Percentiles rank a stretch among this genome's conserved stretches.
These are phyloP conservation scores for Oryza meridionalis DNA, from an alignment of 176 grass and related monocot genomes.

Conservation along the genomic window DNA sequence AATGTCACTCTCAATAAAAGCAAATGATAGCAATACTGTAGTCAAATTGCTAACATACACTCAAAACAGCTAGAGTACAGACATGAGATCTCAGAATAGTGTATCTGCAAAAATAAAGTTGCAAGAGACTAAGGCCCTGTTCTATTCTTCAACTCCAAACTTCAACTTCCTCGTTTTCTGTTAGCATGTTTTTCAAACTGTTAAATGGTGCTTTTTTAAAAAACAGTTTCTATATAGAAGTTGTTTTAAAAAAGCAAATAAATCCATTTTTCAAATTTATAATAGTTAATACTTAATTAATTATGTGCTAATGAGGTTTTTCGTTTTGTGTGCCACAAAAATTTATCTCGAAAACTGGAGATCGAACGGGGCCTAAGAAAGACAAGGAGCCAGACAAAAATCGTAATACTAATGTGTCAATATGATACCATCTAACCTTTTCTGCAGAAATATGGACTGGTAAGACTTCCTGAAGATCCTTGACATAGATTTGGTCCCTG, in stretches of 20 bases:
- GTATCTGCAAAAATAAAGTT: not conserved
- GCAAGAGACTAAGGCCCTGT: constrained; percentile 11
- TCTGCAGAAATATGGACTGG: constrained; percentile 44
- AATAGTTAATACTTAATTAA: too few relatives aligned
- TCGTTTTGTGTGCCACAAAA: too few relatives aligned
- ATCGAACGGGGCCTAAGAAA: not conserved
- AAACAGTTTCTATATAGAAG: too few relatives aligned
- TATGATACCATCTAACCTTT: constrained; percentile 55
- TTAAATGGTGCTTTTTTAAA: too few relatives aligned
- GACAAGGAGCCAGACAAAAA: constrained; percentile 18
- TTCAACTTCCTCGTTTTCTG: too few relatives aligned
- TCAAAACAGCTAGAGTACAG: not conserved
- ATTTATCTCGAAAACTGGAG: too few relatives aligned
- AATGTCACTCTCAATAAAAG: constrained; percentile 5
- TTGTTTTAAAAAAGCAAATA: too few relatives aligned
- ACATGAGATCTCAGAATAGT: constrained; percentile 1
- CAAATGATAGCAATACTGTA: constrained; percentile 22
- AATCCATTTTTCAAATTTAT: too few relatives aligned
- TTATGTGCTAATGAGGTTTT: too few relatives aligned
- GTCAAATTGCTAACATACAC: constrained; percentile 29
- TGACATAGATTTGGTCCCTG: constrained; percentile 41
- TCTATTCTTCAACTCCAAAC: too few relatives aligned
- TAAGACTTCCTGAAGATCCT: constrained; percentile 48
- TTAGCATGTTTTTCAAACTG: too few relatives aligned
- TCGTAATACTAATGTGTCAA: not conserved